phyloP scores from a whole-genome alignment of 352 stramenopile genomes.

The Phytophthora hibernalis region DNA sequence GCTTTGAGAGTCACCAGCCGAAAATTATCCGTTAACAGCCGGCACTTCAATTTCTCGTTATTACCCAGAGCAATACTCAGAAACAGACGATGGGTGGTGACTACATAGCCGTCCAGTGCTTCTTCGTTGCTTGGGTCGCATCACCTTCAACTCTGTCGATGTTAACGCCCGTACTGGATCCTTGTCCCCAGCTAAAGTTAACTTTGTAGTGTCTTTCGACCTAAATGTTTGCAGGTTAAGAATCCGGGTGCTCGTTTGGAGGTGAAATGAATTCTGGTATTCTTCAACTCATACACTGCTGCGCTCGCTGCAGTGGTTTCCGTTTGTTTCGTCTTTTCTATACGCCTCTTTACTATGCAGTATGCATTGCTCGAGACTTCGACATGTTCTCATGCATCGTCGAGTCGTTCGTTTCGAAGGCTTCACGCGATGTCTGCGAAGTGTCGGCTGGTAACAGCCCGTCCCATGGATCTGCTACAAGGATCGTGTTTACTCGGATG shows the following conservation, averaged over 20 bases:
- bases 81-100: slow-evolving; percentile 1
- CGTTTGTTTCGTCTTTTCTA: slow-evolving; percentile 17
- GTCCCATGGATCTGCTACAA: too few relatives aligned
- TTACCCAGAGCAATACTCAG: too few relatives aligned
- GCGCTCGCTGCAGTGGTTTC: neutral
- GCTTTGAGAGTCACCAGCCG: neutral
- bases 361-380: neutral
- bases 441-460: too few relatives aligned
- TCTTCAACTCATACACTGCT: slow-evolving; percentile 2
- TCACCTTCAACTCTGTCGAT: too few relatives aligned
- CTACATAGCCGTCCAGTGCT: too few relatives aligned
- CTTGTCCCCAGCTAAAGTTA: too few relatives aligned
- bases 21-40: slow-evolving; percentile 2
- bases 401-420: too few relatives aligned
- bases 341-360: slow-evolving; percentile 8
- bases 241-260: neutral
- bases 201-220: slow-evolving; percentile 3
- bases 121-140: too few relatives aligned
- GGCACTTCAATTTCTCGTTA: slow-evolving; percentile 16
- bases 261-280: slow-evolving; percentile 12
- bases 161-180: too few relatives aligned
- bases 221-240: neutral
- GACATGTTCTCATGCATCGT: too few relatives aligned
- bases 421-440: too few relatives aligned
- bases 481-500: too few relatives aligned